Conservation (phyloP, 768 basidiomycete genomes). For the Exidia glandulosa region DNA sequence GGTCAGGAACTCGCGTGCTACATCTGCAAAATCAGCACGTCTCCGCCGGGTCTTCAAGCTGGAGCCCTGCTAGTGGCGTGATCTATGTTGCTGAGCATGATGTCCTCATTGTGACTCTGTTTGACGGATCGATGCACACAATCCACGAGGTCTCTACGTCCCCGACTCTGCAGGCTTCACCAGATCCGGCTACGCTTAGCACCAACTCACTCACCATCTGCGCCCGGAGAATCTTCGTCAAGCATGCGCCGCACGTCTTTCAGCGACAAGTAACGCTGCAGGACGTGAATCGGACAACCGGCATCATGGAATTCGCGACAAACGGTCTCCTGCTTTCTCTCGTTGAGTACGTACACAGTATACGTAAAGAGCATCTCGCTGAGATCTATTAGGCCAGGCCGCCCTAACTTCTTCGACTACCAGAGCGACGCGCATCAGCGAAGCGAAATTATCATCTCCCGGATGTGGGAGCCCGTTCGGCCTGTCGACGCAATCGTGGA, state of each 20-base stretch:
- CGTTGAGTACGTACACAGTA: neutral
- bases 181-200: neutral
- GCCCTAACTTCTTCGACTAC: neutral
- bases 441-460: neutral
- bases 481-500: neutral
- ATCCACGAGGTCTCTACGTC: constrained; percentile 38
- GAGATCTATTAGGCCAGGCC: neutral
- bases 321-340: neutral
- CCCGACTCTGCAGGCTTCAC: constrained; percentile 29
- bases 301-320: constrained; percentile 11
- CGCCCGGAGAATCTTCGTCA: constrained; percentile 40
- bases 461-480: neutral
- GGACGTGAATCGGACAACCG: constrained; percentile 52
- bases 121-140: constrained; percentile 62
- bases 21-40: constrained; percentile 34
- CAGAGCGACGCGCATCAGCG: neutral
- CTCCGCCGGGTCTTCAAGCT: constrained; percentile 47
- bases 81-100: constrained; percentile 41
- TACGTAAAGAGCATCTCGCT: no score
- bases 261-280: neutral
- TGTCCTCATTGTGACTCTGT: constrained; percentile 43
- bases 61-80: constrained; percentile 51
- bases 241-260: neutral
- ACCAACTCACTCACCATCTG: constrained; percentile 37
- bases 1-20: constrained; percentile 42